These are phyloP conservation scores for Penicillium sp. DNA, from an alignment of 2,329 filamentous ascomycete genomes.

Conservation along the genomic window DNA sequence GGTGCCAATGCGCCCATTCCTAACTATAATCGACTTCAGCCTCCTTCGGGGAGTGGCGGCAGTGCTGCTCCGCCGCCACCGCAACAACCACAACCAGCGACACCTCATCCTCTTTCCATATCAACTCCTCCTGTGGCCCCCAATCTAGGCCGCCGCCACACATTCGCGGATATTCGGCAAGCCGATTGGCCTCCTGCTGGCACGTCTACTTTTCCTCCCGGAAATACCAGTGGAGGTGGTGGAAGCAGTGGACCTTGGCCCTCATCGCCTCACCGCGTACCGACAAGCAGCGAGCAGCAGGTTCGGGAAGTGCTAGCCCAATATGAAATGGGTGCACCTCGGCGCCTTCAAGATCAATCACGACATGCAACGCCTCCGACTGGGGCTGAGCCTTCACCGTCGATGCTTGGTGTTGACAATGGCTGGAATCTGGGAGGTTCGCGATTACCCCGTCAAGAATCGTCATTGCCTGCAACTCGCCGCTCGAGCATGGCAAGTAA, in stretches of 20 bases:
- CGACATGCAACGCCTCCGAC: constrained; percentile 60
- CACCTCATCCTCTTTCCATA: constrained; percentile 64
- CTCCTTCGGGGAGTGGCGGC: constrained; percentile 59
- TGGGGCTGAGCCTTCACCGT: constrained; percentile 53
- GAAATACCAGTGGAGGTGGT: constrained; percentile 55
- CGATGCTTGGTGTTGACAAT: constrained; percentile 56
- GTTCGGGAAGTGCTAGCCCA: constrained; percentile 65
- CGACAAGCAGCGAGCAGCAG: constrained; percentile 61
- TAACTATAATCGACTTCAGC: constrained; percentile 71
- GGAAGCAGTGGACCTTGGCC: constrained; percentile 67
- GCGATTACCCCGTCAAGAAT: constrained; percentile 44
- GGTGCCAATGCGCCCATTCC: constrained; percentile 66
- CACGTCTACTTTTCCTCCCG: constrained; percentile 69
- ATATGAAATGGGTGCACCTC: constrained; percentile 65
- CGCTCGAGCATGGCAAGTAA: constrained; percentile 73
- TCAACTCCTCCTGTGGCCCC: constrained; percentile 59
- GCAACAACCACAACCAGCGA: constrained; percentile 63
- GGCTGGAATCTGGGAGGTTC: constrained; percentile 59
- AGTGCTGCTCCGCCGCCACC: constrained; percentile 29
- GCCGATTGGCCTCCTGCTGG: constrained; percentile 70
- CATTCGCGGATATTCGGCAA: constrained; percentile 91
- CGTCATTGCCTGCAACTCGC: constrained; percentile 62
- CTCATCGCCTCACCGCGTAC: constrained; percentile 62
- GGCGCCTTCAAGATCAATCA: constrained; percentile 51
- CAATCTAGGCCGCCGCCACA: constrained; percentile 81